These are phyloP conservation scores for Solanum hybrid DNA, from an alignment of 305 asterid genomes.

Conservation along the genomic window DNA sequence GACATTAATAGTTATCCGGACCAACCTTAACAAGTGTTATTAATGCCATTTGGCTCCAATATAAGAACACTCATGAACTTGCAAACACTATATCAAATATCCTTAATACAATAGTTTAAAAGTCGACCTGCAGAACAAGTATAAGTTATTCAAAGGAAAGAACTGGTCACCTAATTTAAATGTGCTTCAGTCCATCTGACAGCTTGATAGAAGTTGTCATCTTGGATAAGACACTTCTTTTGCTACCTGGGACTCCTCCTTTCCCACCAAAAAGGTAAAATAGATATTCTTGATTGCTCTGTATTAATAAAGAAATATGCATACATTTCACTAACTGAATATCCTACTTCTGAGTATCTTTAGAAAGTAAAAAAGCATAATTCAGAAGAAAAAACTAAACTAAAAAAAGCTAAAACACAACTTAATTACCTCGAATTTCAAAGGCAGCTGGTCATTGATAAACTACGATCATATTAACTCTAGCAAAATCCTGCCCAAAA, in stretches of 20 bases:
- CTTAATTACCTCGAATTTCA: not conserved
- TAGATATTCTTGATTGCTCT: not conserved
- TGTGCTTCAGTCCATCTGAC: no score
- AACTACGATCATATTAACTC: not conserved
- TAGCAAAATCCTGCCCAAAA: not conserved
- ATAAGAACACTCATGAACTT: no score
- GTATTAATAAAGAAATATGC: not conserved
- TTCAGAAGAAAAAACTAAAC: not conserved
- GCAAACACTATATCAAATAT: no score
- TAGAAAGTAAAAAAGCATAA: not conserved
- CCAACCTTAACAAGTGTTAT: no score
- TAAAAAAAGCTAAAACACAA: not conserved
- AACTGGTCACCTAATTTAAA: no score
- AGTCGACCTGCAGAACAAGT: no score
- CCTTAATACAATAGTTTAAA: no score
- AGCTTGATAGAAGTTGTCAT: no score
- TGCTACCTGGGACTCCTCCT: slow-evolving; percentile 10
- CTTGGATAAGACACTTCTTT: no score
- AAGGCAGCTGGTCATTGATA: not conserved
- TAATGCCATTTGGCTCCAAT: no score
- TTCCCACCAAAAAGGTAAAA: slow-evolving; percentile 45
- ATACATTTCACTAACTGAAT: not conserved
- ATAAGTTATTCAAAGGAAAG: no score
- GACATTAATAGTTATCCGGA: no score
- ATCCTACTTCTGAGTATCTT: not conserved